Base-by-base conservation (phyloP, 1,139 yeast genomes). In the Pneumocystis murina region DNA sequence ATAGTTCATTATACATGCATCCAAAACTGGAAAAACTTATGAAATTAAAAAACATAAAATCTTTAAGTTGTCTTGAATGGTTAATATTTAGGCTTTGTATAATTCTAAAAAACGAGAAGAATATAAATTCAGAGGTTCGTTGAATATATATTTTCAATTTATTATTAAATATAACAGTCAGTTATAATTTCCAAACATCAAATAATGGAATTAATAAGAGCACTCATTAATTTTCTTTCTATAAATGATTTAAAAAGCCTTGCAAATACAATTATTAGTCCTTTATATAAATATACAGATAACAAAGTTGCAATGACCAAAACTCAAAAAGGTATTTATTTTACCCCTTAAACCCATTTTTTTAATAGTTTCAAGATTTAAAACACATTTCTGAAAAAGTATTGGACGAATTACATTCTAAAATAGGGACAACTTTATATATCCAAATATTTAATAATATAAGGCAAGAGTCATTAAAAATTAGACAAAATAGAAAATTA, bases 401-500 rank as follows among this genome's bases (percentile, higher is more conserved):
- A 68, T 75, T 86, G 74, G 82, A 81, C 66, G 75, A 87, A 74
- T 76, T 89, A 63, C 88, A 88, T 68, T 75, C 77, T 39, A 87
- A 84, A 70, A 73, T 92, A 62, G 95, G 96, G 16, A 82, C 85
- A 6, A 80, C 92, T 0, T 84, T 79, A 30, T 92, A 85, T 71
- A 80, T 89, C n/a, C 75, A 77, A 39, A 75, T 82, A 2, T 87
- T 85, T 71, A 76, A 88, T 1, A 77, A 77, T 63, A 95, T 89
- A 17, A 83, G 84, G 71, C 83, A 79, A 68, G 71, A 72, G 17
- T 85, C 91, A 28, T 76, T 76, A 59, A 77, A 78, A 39, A 80
- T 89, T 73, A 82, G 97, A 71, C 80, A 80, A 67, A 94, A 88
- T 62, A 83, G 97, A 74, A 84, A 79, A 71, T 81, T 87, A 0